Evolutionary conservation across 768 basidiomycete genomes (phyloP), one percentile per base, ranked within the genome.

Genomic region (Mrakia gelida): DNA sequence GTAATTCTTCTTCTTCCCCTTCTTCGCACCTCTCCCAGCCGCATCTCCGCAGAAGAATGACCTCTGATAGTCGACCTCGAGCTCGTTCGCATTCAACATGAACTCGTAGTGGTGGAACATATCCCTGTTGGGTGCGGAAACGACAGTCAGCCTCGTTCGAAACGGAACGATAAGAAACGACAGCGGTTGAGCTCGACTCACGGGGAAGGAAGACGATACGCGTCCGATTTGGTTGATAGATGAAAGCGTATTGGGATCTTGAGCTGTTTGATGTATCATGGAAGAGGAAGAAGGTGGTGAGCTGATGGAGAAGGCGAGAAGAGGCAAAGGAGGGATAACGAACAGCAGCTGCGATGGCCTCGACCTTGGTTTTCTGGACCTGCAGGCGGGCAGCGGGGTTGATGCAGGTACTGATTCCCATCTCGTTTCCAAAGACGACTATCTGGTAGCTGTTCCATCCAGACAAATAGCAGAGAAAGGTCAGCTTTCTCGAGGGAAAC

Each of bases 41-140:
- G 65, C 65, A 23, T 38, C 30, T 21, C 65, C 65, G 18, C 65
- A 67, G 23, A 67, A 67, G 65, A 67, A 67, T 5, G 65, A 67
- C 28, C n/a, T 30, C 21, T 28, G 30, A 32, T 67, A 67, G 34
- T 67, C 65, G 34, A 67, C 16, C 65, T 67, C 65, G 65, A 32
- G 16, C 30, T 21, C 21, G 65, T 67, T 67, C 16, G 65, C 65
- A 15, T 67, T 67, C 13, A 67, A 5, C 65, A 67, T 38, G 32
- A 67, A 67, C 65, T 67, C 65, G 32, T 15, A 67, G 28, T 67
- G 34, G 65, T 32, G 65, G 8, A 67, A 38, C 65, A 67, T 67
- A 2, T 67, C 32, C 15, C 65, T 67, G 32, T n/a, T n/a, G 61
- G 3, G n/a, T 11, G 59, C 23, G 28, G 13, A 8, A 26, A 18